Base-by-base conservation (phyloP, 2,329 filamentous ascomycete species). In the Polytolypa hystricis region DNA sequence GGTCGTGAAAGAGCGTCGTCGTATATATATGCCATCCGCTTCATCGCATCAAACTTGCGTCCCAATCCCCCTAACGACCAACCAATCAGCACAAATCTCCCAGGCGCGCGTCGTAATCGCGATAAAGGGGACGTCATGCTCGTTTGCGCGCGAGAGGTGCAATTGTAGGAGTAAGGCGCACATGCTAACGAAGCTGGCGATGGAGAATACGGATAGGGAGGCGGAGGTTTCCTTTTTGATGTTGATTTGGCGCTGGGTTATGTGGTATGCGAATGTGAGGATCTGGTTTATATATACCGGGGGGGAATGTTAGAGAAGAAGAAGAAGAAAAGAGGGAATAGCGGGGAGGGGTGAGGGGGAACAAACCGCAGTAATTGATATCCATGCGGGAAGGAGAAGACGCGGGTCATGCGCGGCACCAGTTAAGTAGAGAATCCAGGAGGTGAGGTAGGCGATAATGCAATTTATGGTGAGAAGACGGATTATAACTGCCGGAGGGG, bases 191-290 rank as follows among this genome's bases (percentile, higher is more conserved):
- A 83, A 85, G 60, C 77, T 82, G 25, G 80, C 78, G 43, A 82
- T 74, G 35, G 79, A 84, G 53, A 86, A 83, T 45, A 85, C 77
- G 47, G 78, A 77, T 44, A 86, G 71, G n/a, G 80, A 83, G 7
- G 80, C 80, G 31, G 77, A 77, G 1, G 81, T 86, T 62, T 85
- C 81, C 52, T 82, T 84, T 51, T 79, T 76, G 49, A 86, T 86
- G 51, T 78, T 84, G 54, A 84, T 81, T 52, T 81, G 81, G 48
- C 81, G 78, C 57, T 86, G 79, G 10, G 79, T 84, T 42, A 81
- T 67, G 55, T 86, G 81, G 60, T 87, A 86, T 47, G 80, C 70
- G 37, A 80, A 70, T 2, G 82, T 85, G 27, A 86, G 63, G 28
- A 77, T 81, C 77, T 81, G 48, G n/a, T n/a, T n/a, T n/a, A n/a